Conservation (phyloP, 164 flowering plant species). For the Magnolia kwangsiensis region DNA sequence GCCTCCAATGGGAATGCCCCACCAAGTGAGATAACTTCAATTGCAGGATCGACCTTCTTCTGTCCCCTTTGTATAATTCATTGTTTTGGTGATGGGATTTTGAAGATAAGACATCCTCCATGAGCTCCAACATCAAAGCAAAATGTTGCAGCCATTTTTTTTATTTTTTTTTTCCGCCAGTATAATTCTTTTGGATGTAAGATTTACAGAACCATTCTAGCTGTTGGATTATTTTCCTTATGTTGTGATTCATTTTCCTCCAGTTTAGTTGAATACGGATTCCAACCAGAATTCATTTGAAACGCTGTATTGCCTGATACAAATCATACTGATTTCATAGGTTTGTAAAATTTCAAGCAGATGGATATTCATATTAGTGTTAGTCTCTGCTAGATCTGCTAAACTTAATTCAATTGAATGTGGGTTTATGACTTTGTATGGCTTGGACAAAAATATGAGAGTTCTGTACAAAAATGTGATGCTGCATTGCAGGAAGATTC, state of each 20-base stretch:
- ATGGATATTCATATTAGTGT: not conserved
- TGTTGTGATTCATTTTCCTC: not conserved
- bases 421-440: too few relatives aligned
- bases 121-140: not conserved
- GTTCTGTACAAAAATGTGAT: too few relatives aligned
- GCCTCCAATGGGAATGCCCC: not conserved
- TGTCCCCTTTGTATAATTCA: not conserved
- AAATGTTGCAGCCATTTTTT: not conserved
- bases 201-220: not conserved
- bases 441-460: too few relatives aligned
- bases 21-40: not conserved
- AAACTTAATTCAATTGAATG: too few relatives aligned
- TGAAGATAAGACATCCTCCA: not conserved
- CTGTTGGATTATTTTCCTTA: conserved; percentile 1
- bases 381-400: too few relatives aligned
- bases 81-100: conserved; percentile 1
- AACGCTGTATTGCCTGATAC: not conserved
- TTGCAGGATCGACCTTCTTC: not conserved
- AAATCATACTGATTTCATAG: not conserved
- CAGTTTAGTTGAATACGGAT: not conserved
- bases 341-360: not conserved
- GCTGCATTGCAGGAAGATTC: too few relatives aligned
- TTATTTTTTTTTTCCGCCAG: not conserved
- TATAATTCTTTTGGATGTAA: not conserved
- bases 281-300: not conserved